phyloP scores from a whole-genome alignment of 345 rosid species.

The Stellera chamaejasme region DNA sequence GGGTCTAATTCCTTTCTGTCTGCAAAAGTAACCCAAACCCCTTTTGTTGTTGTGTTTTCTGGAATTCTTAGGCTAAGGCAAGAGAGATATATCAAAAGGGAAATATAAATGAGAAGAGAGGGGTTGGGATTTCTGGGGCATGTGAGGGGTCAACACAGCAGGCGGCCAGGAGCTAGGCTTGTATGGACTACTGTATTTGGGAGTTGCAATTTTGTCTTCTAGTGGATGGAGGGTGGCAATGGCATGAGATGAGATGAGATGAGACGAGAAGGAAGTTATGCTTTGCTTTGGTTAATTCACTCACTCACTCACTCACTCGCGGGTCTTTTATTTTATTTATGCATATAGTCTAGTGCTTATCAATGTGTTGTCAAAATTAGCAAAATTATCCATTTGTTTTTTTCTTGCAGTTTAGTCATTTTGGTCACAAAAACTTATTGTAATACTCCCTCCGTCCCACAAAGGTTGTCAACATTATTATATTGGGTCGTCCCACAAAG shows the following conservation, averaged over 20 bases:
- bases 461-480: too few species aligned
- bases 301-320: constrained; percentile 34
- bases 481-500: too few species aligned
- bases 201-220: constrained; percentile 43
- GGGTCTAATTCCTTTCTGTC: constrained; percentile 13
- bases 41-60: background rate
- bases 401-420: too few species aligned
- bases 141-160: constrained; percentile 29
- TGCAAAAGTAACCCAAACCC: background rate
- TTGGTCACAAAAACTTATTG: too few species aligned
- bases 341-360: background rate
- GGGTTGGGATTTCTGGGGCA: constrained; percentile 43
- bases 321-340: constrained; percentile 14
- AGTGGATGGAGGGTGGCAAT: constrained; percentile 19
- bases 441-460: too few species aligned
- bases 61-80: background rate
- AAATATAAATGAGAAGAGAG: constrained; percentile 16
- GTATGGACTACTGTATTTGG: constrained; percentile 40
- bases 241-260: too few species aligned
- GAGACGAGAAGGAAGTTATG: constrained; percentile 12
- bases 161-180: constrained; percentile 46
- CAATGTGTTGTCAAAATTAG: background rate
- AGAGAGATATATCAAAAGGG: constrained; percentile 7
- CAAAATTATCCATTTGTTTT: too few species aligned
- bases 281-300: constrained; percentile 16